Evolutionary conservation across 768 basidiomycete genomes (phyloP).

Genomic region (Leccinum subgranulosum): DNA sequence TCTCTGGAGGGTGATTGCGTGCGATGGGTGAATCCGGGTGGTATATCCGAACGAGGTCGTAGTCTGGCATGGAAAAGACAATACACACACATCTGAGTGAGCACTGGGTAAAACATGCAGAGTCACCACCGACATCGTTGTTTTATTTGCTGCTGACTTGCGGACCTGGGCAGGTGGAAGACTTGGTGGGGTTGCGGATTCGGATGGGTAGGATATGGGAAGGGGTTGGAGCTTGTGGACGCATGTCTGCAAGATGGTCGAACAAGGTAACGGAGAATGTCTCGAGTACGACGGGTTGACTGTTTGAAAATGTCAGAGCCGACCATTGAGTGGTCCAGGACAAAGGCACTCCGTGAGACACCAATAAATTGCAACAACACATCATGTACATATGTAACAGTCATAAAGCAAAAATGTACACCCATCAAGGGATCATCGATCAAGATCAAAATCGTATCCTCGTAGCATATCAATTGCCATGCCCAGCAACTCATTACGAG

Average conservation of each 20-base stretch:
- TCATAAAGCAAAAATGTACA: neutral
- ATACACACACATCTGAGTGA: neutral
- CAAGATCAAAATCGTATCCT: neutral
- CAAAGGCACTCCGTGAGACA: neutral
- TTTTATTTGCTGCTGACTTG: constrained; percentile 53
- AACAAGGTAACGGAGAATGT: constrained; percentile 3
- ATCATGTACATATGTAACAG: neutral
- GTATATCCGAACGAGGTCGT: constrained; percentile 75
- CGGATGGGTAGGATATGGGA: constrained; percentile 48
- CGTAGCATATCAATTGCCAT: neutral
- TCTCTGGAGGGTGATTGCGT: constrained; percentile 41
- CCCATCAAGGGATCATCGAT: neutral
- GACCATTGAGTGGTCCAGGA: constrained; percentile 4
- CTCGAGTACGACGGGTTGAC: neutral
- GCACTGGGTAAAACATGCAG: neutral
- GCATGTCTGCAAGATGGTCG: constrained; percentile 14
- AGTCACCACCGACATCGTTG: constrained; percentile 49
- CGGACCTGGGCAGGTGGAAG: constrained; percentile 55
- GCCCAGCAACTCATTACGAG: neutral
- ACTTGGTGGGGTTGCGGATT: constrained; percentile 62
- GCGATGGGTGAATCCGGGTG: constrained; percentile 65
- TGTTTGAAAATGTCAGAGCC: constrained; percentile 4
- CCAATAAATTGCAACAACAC: neutral
- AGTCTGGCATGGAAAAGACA: constrained; percentile 43
- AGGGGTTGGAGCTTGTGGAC: constrained; percentile 31